These are phyloP conservation scores for Colletotrichum lindemuthianum DNA, from an alignment of 2,329 filamentous ascomycete species.

Conservation along the genomic window DNA sequence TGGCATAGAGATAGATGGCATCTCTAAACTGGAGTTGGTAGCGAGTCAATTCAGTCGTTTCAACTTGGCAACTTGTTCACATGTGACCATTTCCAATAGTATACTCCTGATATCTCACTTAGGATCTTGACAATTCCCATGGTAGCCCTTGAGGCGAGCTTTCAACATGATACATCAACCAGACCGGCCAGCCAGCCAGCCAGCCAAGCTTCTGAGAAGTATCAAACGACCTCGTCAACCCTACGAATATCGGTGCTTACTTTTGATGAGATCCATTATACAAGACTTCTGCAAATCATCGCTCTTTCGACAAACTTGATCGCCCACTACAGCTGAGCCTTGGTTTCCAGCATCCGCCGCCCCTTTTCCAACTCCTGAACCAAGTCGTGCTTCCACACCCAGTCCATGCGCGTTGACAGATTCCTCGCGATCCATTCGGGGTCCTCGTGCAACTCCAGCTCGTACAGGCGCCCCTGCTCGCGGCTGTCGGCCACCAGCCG, in stretches of 20 bases:
- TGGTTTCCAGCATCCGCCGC: background rate
- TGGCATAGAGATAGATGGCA: background rate
- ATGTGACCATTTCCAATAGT: too few species aligned
- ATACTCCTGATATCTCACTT: too few species aligned
- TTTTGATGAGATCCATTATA: too few species aligned
- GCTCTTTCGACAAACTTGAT: background rate
- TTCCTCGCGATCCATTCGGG: slow-evolving; percentile 20
- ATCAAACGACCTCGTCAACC: background rate
- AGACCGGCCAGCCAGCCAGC: too few species aligned
- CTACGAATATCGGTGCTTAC: background rate
- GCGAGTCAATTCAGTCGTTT: background rate
- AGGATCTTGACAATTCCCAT: too few species aligned
- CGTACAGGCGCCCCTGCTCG: slow-evolving; percentile 24
- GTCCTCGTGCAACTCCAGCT: slow-evolving; percentile 28
- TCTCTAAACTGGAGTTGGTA: background rate
- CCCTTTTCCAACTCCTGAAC: slow-evolving; percentile 20
- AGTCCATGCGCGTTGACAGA: slow-evolving; percentile 24
- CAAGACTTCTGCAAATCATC: too few species aligned
- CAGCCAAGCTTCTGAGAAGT: background rate
- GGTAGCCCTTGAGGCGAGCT: too few species aligned
- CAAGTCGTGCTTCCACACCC: slow-evolving; percentile 31
- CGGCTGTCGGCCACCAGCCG: slow-evolving; percentile 21
- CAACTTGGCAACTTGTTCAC: too few species aligned
- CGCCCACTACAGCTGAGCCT: slow-evolving; percentile 14
- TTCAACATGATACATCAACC: too few species aligned